phyloP scores from a whole-genome alignment of 2,329 filamentous ascomycete species.

The Plectosphaerella plurivora region DNA sequence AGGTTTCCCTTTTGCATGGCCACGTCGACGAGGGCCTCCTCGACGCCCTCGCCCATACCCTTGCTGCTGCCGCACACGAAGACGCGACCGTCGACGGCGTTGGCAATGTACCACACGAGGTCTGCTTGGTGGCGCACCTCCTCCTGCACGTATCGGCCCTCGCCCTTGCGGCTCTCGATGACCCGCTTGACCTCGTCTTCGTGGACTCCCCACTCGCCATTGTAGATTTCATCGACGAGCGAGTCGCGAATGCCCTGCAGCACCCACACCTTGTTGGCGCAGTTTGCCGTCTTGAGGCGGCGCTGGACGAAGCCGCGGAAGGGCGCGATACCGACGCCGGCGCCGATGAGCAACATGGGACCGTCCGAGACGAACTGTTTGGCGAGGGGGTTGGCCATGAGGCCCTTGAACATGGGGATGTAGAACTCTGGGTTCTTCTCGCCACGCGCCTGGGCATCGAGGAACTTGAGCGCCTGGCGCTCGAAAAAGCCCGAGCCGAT shows the following conservation, averaged over 20 bases:
- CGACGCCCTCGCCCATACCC: slow-evolving; percentile 97
- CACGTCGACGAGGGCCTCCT: slow-evolving; percentile 80
- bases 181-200: slow-evolving; percentile 83
- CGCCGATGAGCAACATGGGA: slow-evolving; percentile 95
- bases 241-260: slow-evolving; percentile 92
- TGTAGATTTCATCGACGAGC: slow-evolving; percentile 92
- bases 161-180: slow-evolving; percentile 69
- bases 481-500: slow-evolving; percentile 93
- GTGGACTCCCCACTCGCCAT: slow-evolving; percentile 91
- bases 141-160: slow-evolving; percentile 92
- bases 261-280: slow-evolving; percentile 97
- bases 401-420: slow-evolving; percentile 94
- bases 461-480: slow-evolving; percentile 69
- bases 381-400: slow-evolving; percentile 95
- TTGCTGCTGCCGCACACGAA: slow-evolving; percentile 95
- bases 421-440: slow-evolving; percentile 58
- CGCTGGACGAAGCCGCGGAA: slow-evolving; percentile 98
- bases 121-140: slow-evolving; percentile 89
- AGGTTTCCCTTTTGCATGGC: slow-evolving; percentile 91
- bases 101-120: slow-evolving; percentile 97
- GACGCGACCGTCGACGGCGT: slow-evolving; percentile 88
- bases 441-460: slow-evolving; percentile 62
- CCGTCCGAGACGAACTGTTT: slow-evolving; percentile 89
- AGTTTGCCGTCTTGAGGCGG: slow-evolving; percentile 87
- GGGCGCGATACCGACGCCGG: slow-evolving; percentile 92